phyloP scores from a whole-genome alignment of 192 early-diverging fungal species.

The Linnemannia exigua region DNA sequence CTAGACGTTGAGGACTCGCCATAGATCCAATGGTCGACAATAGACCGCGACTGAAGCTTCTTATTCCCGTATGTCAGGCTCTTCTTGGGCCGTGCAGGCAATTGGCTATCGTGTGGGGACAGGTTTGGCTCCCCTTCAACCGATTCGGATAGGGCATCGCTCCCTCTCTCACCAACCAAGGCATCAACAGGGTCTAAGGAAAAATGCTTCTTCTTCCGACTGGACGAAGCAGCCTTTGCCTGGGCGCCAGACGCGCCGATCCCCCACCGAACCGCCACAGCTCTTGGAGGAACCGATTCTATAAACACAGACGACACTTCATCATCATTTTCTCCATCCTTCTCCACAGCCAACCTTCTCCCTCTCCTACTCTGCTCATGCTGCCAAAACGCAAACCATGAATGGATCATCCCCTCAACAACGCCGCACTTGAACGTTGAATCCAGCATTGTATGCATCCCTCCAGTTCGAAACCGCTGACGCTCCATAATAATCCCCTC shows the following conservation, averaged over 20 bases:
- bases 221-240: not conserved
- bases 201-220: not conserved
- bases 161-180: not conserved
- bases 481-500: constrained; percentile 55
- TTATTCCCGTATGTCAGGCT: not conserved
- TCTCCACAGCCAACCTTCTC: not conserved
- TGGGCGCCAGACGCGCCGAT: constrained; percentile 20
- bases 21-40: constrained; percentile 20
- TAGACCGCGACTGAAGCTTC: not conserved
- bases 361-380: not conserved
- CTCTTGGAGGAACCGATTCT: constrained; percentile 36
- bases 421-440: constrained; percentile 54
- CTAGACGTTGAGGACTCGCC: not conserved
- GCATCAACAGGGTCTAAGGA: not conserved
- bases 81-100: not conserved
- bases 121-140: not conserved
- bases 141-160: not conserved
- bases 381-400: constrained; percentile 39
- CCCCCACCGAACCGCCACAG: constrained; percentile 33
- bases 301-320: not conserved
- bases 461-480: constrained; percentile 58
- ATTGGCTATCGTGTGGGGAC: not conserved
- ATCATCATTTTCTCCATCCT: not conserved
- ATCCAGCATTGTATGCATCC: constrained; percentile 55
- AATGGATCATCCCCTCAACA: constrained; percentile 61